These are phyloP conservation scores for Blastocystis sp. DNA, from an alignment of 352 stramenopile species.

Conservation along the genomic window DNA sequence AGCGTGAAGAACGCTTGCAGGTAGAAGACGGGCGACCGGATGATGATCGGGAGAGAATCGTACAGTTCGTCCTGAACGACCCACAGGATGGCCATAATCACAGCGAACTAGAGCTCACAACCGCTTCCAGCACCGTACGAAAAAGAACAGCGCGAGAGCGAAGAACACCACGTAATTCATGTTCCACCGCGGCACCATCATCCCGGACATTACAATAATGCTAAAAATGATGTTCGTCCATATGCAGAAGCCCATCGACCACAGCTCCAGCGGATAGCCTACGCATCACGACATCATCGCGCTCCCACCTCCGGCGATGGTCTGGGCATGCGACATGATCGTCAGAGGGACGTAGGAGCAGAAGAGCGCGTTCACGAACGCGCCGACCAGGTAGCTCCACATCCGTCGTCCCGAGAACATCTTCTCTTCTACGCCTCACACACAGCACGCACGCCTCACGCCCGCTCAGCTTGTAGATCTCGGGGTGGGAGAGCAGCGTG, in stretches of 20 bases:
- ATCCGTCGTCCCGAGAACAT: slow-evolving; percentile 58
- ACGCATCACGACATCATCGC: neutral
- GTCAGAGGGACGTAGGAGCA: slow-evolving; percentile 43
- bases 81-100: slow-evolving; percentile 50
- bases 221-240: slow-evolving; percentile 70
- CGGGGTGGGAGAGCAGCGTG: slow-evolving; percentile 41
- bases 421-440: slow-evolving; percentile 28
- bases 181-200: slow-evolving; percentile 66
- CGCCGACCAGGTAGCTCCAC: slow-evolving; percentile 46
- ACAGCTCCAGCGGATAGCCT: slow-evolving; percentile 51
- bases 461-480: slow-evolving; percentile 52
- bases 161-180: slow-evolving; percentile 44
- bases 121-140: neutral
- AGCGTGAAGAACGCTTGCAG: slow-evolving; percentile 52
- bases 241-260: slow-evolving; percentile 54
- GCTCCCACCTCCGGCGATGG: slow-evolving; percentile 26
- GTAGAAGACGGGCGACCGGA: slow-evolving; percentile 62
- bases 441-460: neutral
- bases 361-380: slow-evolving; percentile 36
- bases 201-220: slow-evolving; percentile 57
- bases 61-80: slow-evolving; percentile 70
- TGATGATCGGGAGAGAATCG: slow-evolving; percentile 69
- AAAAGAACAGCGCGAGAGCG: slow-evolving; percentile 34
- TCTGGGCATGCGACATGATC: slow-evolving; percentile 23
- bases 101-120: slow-evolving; percentile 36